phyloP scores from a whole-genome alignment of 2,329 filamentous ascomycete species.

The Botrytis fragariae region DNA sequence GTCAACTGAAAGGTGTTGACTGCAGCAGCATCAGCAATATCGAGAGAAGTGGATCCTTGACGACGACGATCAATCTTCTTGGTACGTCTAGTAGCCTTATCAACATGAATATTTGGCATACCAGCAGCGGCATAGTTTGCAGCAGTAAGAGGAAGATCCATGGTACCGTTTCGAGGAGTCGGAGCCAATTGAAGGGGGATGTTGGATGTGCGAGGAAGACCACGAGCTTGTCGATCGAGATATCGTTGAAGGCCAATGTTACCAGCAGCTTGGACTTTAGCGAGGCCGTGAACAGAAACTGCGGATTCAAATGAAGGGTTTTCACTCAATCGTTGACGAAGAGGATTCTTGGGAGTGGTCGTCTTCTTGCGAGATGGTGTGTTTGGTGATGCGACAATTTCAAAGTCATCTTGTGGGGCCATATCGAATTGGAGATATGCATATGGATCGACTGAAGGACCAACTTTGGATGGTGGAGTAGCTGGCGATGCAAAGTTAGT shows the following conservation, averaged over 20 bases:
- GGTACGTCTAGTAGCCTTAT: background rate
- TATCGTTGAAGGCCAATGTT: background rate
- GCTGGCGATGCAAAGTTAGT: background rate
- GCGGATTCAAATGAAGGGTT: conserved; percentile 17
- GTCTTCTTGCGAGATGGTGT: background rate
- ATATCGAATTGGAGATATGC: background rate
- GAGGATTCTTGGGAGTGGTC: background rate
- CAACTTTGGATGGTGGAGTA: background rate
- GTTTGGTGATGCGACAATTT: background rate
- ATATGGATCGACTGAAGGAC: background rate
- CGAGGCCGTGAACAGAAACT: conserved; percentile 14
- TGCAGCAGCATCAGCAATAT: background rate
- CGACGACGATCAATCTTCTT: background rate
- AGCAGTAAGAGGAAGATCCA: conserved; percentile 16
- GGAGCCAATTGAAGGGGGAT: background rate
- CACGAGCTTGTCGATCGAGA: conserved; percentile 12
- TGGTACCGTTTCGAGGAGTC: conserved; percentile 3
- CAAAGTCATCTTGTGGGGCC: background rate
- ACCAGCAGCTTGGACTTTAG: conserved; percentile 3
- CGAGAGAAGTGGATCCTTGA: background rate
- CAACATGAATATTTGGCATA: background rate
- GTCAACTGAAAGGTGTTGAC: too few relatives aligned
- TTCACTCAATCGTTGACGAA: conserved; percentile 13
- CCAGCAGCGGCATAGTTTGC: conserved; percentile 19
- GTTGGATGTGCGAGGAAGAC: conserved; percentile 13